Evolutionary conservation across 768 basidiomycete genomes (phyloP), one percentile per base, ranked within the genome.

Genomic region (Lentinula raphanica): DNA sequence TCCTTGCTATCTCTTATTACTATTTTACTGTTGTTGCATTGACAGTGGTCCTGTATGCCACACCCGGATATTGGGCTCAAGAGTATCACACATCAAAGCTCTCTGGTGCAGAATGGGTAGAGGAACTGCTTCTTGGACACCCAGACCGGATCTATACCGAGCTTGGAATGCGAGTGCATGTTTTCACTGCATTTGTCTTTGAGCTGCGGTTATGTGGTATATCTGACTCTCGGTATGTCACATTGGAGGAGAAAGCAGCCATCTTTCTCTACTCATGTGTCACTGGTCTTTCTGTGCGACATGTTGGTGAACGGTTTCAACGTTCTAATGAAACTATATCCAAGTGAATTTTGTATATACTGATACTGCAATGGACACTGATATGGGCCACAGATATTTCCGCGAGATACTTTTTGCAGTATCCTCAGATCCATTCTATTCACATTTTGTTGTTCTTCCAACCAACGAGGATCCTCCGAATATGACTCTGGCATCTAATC

Each of bases 81-180:
- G 44, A 58, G 5, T 65, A 67, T 51, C 63, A 67, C 19, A 66
- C 63, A n/a, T 66, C 64, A 15, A 39, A 32, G 25, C 51, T 65
- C n/a, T 57, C 58, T 11, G 64, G 66, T 36, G n/a, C 49, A 17
- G 55, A 31, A 32, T 67, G 66, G 66, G 58, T 67, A 5, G 23
- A 55, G 5, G 62, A 67, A 50, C 51, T 67, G 0, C 44, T 65
- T 6, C 7, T 50, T 19, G 66, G 66, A 2, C 61, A 67, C 54
- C 61, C 61, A 17, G 42, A 63, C 9, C 39, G 59, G 15, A 66
- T 67, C 12, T 19, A 49, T 15, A 54, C 60, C 15, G 50, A 61
- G 27, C 60, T 67, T 17, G 63, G 66, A 13, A 48, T 67, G 6
- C 35, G 32, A 6, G n/a, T 60, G 11, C 51, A 65, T 48, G 60